Conservation (phyloP, 352 stramenopile species). For the Salisapilia sapeloensis region DNA sequence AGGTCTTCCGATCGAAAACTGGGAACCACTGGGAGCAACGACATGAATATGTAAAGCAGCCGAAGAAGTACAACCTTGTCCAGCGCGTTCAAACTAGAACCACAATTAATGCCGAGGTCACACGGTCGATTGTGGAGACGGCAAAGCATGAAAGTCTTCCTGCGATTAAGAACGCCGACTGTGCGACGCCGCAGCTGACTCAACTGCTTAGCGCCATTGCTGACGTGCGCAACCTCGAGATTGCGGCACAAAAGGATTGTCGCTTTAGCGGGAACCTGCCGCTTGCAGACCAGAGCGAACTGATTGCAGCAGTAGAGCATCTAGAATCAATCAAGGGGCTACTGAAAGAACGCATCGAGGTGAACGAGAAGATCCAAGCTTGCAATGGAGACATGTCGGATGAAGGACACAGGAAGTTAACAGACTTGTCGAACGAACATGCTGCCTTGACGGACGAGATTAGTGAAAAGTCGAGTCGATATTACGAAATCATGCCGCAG, state of each 20-base stretch:
- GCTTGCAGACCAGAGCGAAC: slow-evolving; percentile 38
- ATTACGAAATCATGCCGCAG: slow-evolving; percentile 67
- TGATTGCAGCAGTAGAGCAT: slow-evolving; percentile 20
- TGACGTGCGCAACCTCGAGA: slow-evolving; percentile 44
- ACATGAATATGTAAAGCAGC: slow-evolving; percentile 30
- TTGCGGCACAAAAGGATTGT: slow-evolving; percentile 31
- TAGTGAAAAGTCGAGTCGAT: slow-evolving; percentile 52
- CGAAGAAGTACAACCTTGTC: slow-evolving; percentile 59
- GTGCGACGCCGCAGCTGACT: slow-evolving; percentile 14
- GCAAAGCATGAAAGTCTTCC: slow-evolving; percentile 12
- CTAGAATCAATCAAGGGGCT: slow-evolving; percentile 25
- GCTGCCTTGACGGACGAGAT: slow-evolving; percentile 34
- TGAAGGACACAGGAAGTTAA: slow-evolving; percentile 14
- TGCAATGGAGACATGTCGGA: slow-evolving; percentile 29
- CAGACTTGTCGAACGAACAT: slow-evolving; percentile 27
- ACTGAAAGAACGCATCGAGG: slow-evolving; percentile 26
- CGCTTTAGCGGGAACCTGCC: slow-evolving; percentile 33
- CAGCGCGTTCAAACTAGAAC: slow-evolving; percentile 37
- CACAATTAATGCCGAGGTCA: slow-evolving; percentile 35
- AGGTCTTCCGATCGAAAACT: slow-evolving; percentile 68
- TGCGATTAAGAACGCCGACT: slow-evolving; percentile 12
- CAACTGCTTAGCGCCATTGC: slow-evolving; percentile 51
- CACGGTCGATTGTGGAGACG: slow-evolving; percentile 23
- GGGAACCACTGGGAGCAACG: slow-evolving; percentile 43
- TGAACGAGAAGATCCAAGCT: slow-evolving; percentile 28